Conservation (phyloP, 129 eudicot genomes). For the Oenanthe sinensis region DNA sequence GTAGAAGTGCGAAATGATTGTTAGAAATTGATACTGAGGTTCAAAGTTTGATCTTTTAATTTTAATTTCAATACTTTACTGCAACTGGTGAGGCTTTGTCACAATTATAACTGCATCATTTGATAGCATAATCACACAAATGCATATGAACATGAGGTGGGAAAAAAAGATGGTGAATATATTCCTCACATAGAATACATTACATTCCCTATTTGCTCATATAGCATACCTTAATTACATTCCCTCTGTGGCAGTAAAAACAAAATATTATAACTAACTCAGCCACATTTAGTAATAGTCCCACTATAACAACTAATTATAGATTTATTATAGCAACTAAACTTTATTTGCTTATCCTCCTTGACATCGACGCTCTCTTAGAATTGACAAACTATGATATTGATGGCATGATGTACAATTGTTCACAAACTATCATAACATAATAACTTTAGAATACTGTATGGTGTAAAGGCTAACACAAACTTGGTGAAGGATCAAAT, state of each 20-base stretch:
- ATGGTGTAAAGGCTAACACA: background rate
- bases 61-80: background rate
- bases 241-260: background rate
- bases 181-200: background rate
- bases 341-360: background rate
- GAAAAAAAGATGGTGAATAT: background rate
- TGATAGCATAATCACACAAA: background rate
- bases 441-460: background rate
- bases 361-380: background rate
- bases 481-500: background rate
- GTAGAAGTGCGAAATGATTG: background rate
- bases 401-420: background rate
- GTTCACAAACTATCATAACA: background rate
- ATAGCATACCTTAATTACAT: background rate
- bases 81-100: background rate
- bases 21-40: background rate
- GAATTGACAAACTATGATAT: background rate
- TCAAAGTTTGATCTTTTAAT: background rate
- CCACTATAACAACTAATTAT: background rate
- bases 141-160: background rate
- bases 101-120: background rate
- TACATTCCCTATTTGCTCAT: background rate
- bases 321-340: background rate
- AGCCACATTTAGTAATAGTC: background rate
- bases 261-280: background rate